phyloP scores from a whole-genome alignment of 2,329 filamentous ascomycete genomes.

The Fusarium luffae region DNA sequence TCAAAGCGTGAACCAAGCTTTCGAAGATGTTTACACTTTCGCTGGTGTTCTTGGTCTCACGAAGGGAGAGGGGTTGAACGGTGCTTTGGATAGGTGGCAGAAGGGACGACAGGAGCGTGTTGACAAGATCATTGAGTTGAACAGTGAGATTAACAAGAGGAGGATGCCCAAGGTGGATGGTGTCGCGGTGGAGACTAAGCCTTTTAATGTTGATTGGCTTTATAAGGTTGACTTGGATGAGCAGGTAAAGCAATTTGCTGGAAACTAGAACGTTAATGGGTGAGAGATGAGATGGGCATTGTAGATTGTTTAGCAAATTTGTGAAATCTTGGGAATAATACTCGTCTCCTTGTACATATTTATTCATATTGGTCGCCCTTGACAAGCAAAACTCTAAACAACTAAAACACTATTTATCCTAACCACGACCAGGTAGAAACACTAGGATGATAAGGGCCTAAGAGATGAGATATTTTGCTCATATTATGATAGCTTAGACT shows the following conservation, averaged over 20 bases:
- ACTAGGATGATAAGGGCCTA: too few species aligned
- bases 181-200: conserved; percentile 38
- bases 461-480: too few species aligned
- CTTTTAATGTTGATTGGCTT: conserved; percentile 56
- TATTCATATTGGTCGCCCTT: too few species aligned
- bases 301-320: too few species aligned
- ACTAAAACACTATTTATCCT: too few species aligned
- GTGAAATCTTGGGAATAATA: too few species aligned
- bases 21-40: conserved; percentile 62
- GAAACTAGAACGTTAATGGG: too few species aligned
- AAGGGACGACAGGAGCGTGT: conserved; percentile 59
- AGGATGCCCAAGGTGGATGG: conserved; percentile 54
- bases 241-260: conserved; percentile 45
- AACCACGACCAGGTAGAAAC: too few species aligned
- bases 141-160: conserved; percentile 58
- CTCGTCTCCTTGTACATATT: too few species aligned
- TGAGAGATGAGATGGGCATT: too few species aligned
- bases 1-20: conserved; percentile 59
- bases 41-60: conserved; percentile 51
- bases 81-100: conserved; percentile 56
- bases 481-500: too few species aligned
- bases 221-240: conserved; percentile 54
- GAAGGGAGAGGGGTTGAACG: conserved; percentile 36
- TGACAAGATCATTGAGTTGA: conserved; percentile 60
- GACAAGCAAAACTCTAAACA: too few species aligned